Evolutionary conservation across 257 asterid species (phyloP).

Genomic region (Gentiana dahurica): DNA sequence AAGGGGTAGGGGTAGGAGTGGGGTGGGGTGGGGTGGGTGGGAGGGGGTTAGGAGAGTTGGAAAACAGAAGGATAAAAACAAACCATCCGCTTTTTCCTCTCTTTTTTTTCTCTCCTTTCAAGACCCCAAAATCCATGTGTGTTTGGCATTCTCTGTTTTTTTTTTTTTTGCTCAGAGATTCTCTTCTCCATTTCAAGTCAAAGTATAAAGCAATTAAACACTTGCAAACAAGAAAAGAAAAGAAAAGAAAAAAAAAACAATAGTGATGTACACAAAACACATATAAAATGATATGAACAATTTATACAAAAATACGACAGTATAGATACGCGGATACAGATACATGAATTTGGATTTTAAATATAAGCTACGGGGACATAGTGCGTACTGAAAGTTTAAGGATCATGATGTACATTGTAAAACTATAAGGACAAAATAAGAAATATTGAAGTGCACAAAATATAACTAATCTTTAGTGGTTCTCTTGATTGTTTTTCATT

Average conservation of each 20-base stretch:
- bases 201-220: constrained; percentile 27
- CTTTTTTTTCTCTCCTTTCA: constrained; percentile 59
- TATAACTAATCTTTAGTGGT: no score
- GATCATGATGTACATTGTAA: no score
- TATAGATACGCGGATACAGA: no score
- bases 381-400: no score
- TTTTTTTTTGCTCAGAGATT: constrained; percentile 37
- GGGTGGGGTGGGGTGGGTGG: background rate
- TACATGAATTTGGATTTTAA: no score
- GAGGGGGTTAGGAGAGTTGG: constrained; percentile 9
- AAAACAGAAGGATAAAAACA: constrained; percentile 57
- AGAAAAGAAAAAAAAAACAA: constrained; percentile 9
- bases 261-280: no score
- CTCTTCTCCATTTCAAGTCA: constrained; percentile 61
- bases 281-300: no score
- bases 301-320: no score
- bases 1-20: background rate
- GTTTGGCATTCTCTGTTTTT: constrained; percentile 59
- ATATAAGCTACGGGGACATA: no score
- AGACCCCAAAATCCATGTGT: constrained; percentile 23
- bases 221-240: constrained; percentile 12
- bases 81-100: constrained; percentile 37
- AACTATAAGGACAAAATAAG: no score
- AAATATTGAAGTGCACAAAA: no score
- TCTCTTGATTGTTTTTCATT: no score